Evolutionary conservation across 345 rosid genomes (phyloP).

Genomic region (Gossypium thurberi): DNA sequence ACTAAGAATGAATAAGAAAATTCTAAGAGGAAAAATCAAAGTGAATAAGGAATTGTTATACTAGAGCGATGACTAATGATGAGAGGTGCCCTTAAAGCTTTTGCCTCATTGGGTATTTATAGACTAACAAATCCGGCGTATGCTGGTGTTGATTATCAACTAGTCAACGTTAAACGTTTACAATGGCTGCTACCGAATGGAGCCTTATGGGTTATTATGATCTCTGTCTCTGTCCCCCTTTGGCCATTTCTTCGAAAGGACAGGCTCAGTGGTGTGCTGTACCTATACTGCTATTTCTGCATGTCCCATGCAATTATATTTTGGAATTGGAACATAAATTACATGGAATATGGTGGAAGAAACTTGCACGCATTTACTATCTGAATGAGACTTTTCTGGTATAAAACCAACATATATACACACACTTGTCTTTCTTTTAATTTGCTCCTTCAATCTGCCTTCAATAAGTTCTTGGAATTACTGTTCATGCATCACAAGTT

Average conservation of each 20-base stretch:
- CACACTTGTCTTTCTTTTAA: slow-evolving; percentile 14
- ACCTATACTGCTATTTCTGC: slow-evolving; percentile 11
- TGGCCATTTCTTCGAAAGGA: slow-evolving; percentile 9
- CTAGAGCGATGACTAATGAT: background rate
- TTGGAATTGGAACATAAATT: background rate
- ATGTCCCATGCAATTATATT: slow-evolving; percentile 7
- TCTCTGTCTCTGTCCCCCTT: slow-evolving; percentile 16
- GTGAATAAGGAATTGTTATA: background rate
- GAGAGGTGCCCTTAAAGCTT: slow-evolving; percentile 9
- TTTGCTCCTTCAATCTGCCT: slow-evolving; percentile 4
- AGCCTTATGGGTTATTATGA: slow-evolving; percentile 18
- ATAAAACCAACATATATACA: slow-evolving; percentile 8
- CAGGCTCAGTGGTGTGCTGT: background rate
- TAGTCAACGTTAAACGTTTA: background rate
- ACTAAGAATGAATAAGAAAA: background rate
- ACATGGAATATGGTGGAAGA: background rate
- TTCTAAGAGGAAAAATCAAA: background rate
- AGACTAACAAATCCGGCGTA: slow-evolving; percentile 9
- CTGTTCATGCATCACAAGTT: slow-evolving; percentile 22
- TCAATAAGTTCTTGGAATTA: background rate
- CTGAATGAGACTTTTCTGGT: slow-evolving; percentile 30
- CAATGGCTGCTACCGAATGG: background rate
- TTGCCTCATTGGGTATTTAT: slow-evolving; percentile 25
- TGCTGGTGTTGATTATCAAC: slow-evolving; percentile 4
- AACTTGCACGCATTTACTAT: slow-evolving; percentile 7